Percentiles rank a stretch among this genome's conserved stretches.
Conservation (phyloP, 176 grass and related monocot genomes). For the Ensete ventricosum region DNA sequence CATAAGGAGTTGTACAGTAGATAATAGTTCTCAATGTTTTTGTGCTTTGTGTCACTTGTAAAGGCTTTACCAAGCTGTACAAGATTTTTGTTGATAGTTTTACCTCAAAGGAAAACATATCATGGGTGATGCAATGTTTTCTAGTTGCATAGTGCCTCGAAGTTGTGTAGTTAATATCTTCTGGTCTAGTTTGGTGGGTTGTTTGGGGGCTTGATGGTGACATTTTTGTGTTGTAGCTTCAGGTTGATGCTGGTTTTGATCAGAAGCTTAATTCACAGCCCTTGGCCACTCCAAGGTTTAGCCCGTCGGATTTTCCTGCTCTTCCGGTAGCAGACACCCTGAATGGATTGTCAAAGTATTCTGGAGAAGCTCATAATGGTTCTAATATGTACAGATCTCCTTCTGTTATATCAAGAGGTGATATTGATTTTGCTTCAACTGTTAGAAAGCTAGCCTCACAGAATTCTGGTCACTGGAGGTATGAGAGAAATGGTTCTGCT, state of each 20-base stretch:
- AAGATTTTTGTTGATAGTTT: background rate
- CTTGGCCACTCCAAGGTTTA: slow-evolving; percentile 51
- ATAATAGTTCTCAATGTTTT: background rate
- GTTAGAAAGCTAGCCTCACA: slow-evolving; percentile 41
- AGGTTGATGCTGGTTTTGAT: slow-evolving; percentile 44
- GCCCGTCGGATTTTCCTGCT: slow-evolving; percentile 31
- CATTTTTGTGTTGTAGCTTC: slow-evolving; percentile 40
- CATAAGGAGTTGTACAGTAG: background rate
- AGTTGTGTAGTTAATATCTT: background rate
- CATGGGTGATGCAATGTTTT: background rate
- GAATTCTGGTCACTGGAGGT: slow-evolving; percentile 52
- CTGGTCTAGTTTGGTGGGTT: background rate
- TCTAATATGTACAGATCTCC: slow-evolving; percentile 40
- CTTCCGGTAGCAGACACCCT: slow-evolving; percentile 40
- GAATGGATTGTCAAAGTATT: slow-evolving; percentile 48
- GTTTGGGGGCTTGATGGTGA: background rate
- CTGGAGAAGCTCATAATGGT: slow-evolving; percentile 31
- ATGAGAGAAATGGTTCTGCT: slow-evolving; percentile 36
- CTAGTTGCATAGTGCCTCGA: background rate
- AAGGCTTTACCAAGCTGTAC: background rate
- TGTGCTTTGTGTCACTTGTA: background rate
- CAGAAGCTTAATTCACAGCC: slow-evolving; percentile 64
- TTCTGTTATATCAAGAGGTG: slow-evolving; percentile 39
- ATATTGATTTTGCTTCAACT: slow-evolving; percentile 53
- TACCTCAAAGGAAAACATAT: background rate